These are phyloP conservation scores for Mycena indigotica DNA, from an alignment of 768 basidiomycete genomes.

Conservation along the genomic window DNA sequence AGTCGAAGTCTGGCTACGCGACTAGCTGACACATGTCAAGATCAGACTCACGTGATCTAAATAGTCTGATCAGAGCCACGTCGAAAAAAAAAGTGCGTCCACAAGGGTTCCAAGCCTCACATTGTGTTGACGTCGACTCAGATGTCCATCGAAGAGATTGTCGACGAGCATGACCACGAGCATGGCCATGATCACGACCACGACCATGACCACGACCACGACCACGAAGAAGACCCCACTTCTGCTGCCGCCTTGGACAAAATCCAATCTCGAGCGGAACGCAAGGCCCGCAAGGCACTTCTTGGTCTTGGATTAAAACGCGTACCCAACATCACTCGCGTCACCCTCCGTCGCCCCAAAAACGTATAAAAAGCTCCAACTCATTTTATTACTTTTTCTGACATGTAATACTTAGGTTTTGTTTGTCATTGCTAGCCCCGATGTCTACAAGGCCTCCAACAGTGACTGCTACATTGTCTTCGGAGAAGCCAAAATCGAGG, in stretches of 20 bases:
- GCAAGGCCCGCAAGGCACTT: slow-evolving; percentile 94
- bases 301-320: slow-evolving; percentile 89
- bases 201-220: slow-evolving; percentile 55
- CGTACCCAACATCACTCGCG: slow-evolving; percentile 90
- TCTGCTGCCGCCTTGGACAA: slow-evolving; percentile 86
- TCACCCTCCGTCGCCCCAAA: slow-evolving; percentile 93
- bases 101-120: too few species aligned
- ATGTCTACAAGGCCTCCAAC: slow-evolving; percentile 97
- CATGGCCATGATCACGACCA: slow-evolving; percentile 49
- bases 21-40: too few species aligned
- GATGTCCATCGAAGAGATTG: slow-evolving; percentile 69
- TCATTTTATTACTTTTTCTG: neutral
- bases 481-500: slow-evolving; percentile 96
- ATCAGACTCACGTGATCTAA: too few species aligned
- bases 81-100: too few species aligned
- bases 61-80: too few species aligned
- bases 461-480: slow-evolving; percentile 99
- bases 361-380: slow-evolving; percentile 59
- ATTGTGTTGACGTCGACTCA: too few species aligned
- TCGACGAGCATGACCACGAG: slow-evolving; percentile 72
- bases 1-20: too few species aligned
- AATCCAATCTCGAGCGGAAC: slow-evolving; percentile 91
- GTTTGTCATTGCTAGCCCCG: slow-evolving; percentile 90
- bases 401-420: slow-evolving; percentile 58
- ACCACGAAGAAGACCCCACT: slow-evolving; percentile 79